Conservation (phyloP, 2,329 filamentous ascomycete species). For the Trichoderma sp. region DNA sequence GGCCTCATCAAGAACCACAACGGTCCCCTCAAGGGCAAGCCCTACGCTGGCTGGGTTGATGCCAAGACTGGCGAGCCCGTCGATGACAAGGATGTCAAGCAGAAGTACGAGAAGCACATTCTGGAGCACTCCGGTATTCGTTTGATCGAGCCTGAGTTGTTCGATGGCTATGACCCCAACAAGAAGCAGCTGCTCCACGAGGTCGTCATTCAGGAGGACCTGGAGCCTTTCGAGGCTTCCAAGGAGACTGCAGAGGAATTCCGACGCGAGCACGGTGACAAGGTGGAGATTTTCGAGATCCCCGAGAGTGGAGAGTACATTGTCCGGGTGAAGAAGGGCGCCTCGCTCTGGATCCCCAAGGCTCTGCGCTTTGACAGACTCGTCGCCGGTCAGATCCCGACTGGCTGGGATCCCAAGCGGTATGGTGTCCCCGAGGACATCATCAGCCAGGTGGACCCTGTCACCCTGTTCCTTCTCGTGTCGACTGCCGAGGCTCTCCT, state of each 20-base stretch:
- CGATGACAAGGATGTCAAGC: conserved; percentile 96
- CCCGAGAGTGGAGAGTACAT: conserved; percentile 91
- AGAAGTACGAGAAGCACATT: conserved; percentile 95
- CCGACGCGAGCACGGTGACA: conserved; percentile 93
- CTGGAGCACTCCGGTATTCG: conserved; percentile 96
- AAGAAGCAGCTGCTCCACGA: conserved; percentile 98
- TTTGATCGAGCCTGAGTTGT: conserved; percentile 94
- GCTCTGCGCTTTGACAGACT: conserved; percentile 95
- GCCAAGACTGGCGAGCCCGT: conserved; percentile 91
- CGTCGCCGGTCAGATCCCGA: conserved; percentile 94
- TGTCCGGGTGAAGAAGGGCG: conserved; percentile 92
- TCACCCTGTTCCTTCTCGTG: conserved; percentile 91
- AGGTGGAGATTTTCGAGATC: conserved; percentile 96
- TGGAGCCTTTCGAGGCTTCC: conserved; percentile 94
- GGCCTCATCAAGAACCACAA: conserved; percentile 99
- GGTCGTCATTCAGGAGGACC: conserved; percentile 93
- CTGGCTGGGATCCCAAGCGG: conserved; percentile 93
- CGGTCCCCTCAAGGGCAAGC: conserved; percentile 90
- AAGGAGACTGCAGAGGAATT: conserved; percentile 98
- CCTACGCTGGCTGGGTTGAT: conserved; percentile 96
- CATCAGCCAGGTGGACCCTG: conserved; percentile 93
- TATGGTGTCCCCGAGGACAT: conserved; percentile 98
- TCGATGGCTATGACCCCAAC: conserved; percentile 94
- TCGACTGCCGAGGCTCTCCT: conserved; percentile 90
- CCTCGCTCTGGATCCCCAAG: conserved; percentile 92